Conservation (phyloP, 257 asterid genomes). For the Oldenlandia corymbosa region DNA sequence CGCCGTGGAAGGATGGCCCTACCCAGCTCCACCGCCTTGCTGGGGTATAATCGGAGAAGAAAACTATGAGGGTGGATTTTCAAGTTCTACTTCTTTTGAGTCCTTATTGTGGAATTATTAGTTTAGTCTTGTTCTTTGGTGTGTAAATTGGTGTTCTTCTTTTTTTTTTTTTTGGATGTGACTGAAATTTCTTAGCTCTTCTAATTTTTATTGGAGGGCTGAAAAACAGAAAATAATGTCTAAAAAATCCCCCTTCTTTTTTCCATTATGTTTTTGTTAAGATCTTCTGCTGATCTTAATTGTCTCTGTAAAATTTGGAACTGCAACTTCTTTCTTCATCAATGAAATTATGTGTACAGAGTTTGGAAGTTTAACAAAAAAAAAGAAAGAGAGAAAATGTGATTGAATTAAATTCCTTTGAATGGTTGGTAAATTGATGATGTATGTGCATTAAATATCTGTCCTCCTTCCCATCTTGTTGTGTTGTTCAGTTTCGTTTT, state of each 20-base stretch:
- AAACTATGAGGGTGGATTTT: slow-evolving; percentile 21
- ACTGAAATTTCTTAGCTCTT: slow-evolving; percentile 19
- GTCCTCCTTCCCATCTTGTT: neutral
- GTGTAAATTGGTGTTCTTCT: too few species aligned
- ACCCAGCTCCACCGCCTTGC: slow-evolving; percentile 31
- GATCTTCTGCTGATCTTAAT: too few species aligned
- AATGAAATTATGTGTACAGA: slow-evolving; percentile 31
- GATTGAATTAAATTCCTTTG: slow-evolving; percentile 22
- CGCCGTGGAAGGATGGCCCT: slow-evolving; percentile 47
- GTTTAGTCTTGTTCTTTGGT: slow-evolving; percentile 2
- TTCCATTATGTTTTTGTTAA: too few species aligned
- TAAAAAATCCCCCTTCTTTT: too few species aligned
- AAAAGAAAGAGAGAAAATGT: slow-evolving; percentile 8
- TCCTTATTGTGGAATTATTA: slow-evolving; percentile 55
- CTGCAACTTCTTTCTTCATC: slow-evolving; percentile 15
- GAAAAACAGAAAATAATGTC: neutral
- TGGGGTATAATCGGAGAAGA: slow-evolving; percentile 19
- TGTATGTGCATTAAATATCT: neutral
- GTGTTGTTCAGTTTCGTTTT: too few species aligned
- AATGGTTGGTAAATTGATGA: too few species aligned
- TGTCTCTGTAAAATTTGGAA: too few species aligned
- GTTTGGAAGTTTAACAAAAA: too few species aligned
- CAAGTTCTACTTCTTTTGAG: slow-evolving; percentile 23
- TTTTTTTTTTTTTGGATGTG: neutral
- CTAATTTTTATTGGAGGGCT: slow-evolving; percentile 24